Percentiles rank a stretch among this genome's conserved stretches.
phyloP scores from a whole-genome alignment of 2,329 filamentous ascomycete species.

The Cadophora luteo-olivacea region DNA sequence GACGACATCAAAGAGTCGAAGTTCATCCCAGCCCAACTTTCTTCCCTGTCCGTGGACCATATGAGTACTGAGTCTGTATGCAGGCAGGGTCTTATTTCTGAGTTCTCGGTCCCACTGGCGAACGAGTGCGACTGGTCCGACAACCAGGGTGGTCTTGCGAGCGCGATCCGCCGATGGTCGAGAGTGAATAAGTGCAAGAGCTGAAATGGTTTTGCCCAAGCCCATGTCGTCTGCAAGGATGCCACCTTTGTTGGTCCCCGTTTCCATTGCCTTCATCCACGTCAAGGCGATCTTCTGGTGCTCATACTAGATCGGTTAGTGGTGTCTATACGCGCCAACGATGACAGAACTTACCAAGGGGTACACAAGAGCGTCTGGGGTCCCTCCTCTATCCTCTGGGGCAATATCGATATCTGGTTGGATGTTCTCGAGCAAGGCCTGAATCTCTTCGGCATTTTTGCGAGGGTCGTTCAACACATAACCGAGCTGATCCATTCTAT shows the following conservation, averaged over 20 bases:
- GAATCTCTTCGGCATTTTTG: conserved; percentile 69
- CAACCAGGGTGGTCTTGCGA: conserved; percentile 75
- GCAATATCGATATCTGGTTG: conserved; percentile 72
- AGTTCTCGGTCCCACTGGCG: conserved; percentile 89
- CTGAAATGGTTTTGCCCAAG: conserved; percentile 83
- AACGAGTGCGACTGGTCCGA: conserved; percentile 81
- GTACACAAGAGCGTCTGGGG: conserved; percentile 71
- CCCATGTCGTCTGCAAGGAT: conserved; percentile 86
- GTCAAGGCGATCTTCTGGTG: conserved; percentile 81
- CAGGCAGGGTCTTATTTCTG: conserved; percentile 66
- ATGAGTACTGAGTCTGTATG: conserved; percentile 66
- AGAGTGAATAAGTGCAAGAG: conserved; percentile 67
- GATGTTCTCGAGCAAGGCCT: conserved; percentile 74
- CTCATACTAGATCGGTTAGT: conserved; percentile 58
- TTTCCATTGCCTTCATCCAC: conserved; percentile 80
- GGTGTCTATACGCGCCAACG: background rate
- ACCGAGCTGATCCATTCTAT: conserved; percentile 34
- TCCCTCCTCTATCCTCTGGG: conserved; percentile 67
- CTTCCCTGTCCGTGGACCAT: conserved; percentile 70
- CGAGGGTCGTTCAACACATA: conserved; percentile 51
- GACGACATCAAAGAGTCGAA: conserved; percentile 75
- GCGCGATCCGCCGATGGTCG: conserved; percentile 61
- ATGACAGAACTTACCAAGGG: conserved; percentile 51
- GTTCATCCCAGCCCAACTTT: conserved; percentile 62
- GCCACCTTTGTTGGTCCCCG: conserved; percentile 73